phyloP scores from a whole-genome alignment of 2,329 filamentous ascomycete species.

The Talaromyces sp. region DNA sequence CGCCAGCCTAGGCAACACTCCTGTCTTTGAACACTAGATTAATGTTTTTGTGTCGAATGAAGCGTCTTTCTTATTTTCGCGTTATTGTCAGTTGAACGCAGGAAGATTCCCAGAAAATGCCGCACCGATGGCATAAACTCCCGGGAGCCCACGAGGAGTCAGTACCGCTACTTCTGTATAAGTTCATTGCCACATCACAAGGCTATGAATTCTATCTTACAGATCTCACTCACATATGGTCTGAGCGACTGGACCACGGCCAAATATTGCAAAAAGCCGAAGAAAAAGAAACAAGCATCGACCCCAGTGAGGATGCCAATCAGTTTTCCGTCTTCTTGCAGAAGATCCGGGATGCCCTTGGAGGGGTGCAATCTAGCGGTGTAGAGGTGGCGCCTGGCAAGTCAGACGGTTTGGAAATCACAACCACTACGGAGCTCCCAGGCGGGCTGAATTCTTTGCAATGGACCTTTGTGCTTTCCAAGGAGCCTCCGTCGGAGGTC shows the following conservation, averaged over 20 bases:
- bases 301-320: conserved; percentile 53
- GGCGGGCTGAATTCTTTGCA: conserved; percentile 47
- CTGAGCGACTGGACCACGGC: conserved; percentile 42
- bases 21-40: background rate
- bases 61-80: background rate
- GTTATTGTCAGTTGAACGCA: background rate
- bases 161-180: conserved; percentile 35
- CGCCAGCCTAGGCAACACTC: background rate
- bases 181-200: conserved; percentile 25
- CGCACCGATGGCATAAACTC: conserved; percentile 32
- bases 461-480: conserved; percentile 49
- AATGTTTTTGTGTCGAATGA: background rate
- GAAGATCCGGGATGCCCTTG: conserved; percentile 50
- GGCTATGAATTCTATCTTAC: conserved; percentile 53
- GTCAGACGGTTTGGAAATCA: conserved; percentile 39
- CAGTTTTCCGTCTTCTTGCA: conserved; percentile 53
- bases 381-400: conserved; percentile 24
- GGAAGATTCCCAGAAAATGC: conserved; percentile 20
- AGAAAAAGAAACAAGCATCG: conserved; percentile 50
- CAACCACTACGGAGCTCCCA: conserved; percentile 47
- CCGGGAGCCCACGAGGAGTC: conserved; percentile 18
- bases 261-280: conserved; percentile 47
- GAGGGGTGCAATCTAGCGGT: conserved; percentile 24
- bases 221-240: conserved; percentile 56
- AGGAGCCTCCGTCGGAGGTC: conserved; percentile 35